Evolutionary conservation across 2,329 filamentous ascomycete genomes (phyloP), one percentile per base, ranked within the genome.

Genomic region (Colletotrichum plurivorum): DNA sequence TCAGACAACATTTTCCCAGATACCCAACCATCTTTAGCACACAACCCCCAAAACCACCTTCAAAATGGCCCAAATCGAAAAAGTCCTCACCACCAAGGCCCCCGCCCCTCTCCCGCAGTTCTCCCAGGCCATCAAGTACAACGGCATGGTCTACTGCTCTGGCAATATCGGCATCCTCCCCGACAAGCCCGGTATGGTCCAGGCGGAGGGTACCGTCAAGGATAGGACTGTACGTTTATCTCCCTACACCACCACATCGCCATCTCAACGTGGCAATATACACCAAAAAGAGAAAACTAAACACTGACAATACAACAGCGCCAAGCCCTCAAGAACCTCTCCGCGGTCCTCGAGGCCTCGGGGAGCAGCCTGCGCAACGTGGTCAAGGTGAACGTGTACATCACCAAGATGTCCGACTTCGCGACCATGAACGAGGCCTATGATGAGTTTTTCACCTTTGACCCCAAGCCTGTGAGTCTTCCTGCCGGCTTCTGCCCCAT

Each of bases 141-240:
- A 90, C 74, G 90, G 89, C 73, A 87, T 91, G 77, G 88, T 93
- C n/a, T 93, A 92, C 81, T 92, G 90, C 81, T 92, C 89, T 2
- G 91, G 91, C 25, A 84, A 84, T 70, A 83, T 93, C 39, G 87
- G 87, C 15, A 81, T 89, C 73, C 85, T 90, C 72, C 85, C 88
- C 0, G 67, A 68, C 20, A 62, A 51, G 51, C 67, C 57, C 12
- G 77, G 76, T n/a, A 64, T 92, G 2, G 83, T 89, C 8, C 84
- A 89, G 12, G 63, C 57, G 18, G 57, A 70, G 15, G 90, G 89
- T 4, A 84, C 84, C 60, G 81, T 91, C 62, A 84, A 84, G 71
- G 87, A 87, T 63, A 78, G 83, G 70, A 80, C 84, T 7, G 88
- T 89, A 79, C 64, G 81, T 73, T 49, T 62, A 18, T 52, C 41